phyloP scores from a whole-genome alignment of 1,284 basidiomycete genomes.

The Rhodotorula sp. region DNA sequence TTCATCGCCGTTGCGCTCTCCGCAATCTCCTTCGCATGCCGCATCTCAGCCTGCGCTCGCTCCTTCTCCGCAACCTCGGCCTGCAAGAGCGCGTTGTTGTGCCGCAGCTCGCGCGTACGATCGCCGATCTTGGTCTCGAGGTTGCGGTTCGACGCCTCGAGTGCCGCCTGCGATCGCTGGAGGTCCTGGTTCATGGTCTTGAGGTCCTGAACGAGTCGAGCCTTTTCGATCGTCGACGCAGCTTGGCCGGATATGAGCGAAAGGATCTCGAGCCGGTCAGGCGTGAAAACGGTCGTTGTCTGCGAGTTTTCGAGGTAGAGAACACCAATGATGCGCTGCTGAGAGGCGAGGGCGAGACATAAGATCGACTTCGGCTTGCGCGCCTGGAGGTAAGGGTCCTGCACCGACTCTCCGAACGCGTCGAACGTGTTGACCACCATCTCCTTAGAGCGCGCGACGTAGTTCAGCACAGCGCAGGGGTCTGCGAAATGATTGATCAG shows the following conservation, averaged over 20 bases:
- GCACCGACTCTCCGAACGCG: slow-evolving; percentile 13
- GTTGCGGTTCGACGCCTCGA: slow-evolving; percentile 36
- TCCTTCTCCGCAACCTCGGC: slow-evolving; percentile 37
- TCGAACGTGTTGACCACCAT: slow-evolving; percentile 36
- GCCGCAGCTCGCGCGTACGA: slow-evolving; percentile 27
- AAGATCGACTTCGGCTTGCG: slow-evolving; percentile 33
- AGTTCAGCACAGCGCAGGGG: slow-evolving; percentile 36
- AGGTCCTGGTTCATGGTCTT: slow-evolving; percentile 32
- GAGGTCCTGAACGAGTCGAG: slow-evolving; percentile 33
- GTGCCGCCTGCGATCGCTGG: slow-evolving; percentile 25
- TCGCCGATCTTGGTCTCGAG: slow-evolving; percentile 31
- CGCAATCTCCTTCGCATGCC: slow-evolving; percentile 36
- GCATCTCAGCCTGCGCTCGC: slow-evolving; percentile 36
- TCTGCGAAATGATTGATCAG: not conserved
- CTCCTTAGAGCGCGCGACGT: slow-evolving; percentile 25
- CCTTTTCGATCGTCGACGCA: slow-evolving; percentile 34
- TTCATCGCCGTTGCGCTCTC: slow-evolving; percentile 36
- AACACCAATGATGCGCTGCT: slow-evolving; percentile 33
- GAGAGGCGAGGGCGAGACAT: slow-evolving; percentile 29
- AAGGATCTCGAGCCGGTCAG: slow-evolving; percentile 38
- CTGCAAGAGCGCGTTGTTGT: slow-evolving; percentile 21
- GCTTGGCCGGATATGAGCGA: slow-evolving; percentile 36
- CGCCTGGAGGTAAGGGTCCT: slow-evolving; percentile 24
- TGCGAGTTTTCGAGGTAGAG: slow-evolving; percentile 37
- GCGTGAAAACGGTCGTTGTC: slow-evolving; percentile 34